Base-by-base conservation (phyloP, 2,329 filamentous ascomycete species). In the Arthrobotrys iridis region DNA sequence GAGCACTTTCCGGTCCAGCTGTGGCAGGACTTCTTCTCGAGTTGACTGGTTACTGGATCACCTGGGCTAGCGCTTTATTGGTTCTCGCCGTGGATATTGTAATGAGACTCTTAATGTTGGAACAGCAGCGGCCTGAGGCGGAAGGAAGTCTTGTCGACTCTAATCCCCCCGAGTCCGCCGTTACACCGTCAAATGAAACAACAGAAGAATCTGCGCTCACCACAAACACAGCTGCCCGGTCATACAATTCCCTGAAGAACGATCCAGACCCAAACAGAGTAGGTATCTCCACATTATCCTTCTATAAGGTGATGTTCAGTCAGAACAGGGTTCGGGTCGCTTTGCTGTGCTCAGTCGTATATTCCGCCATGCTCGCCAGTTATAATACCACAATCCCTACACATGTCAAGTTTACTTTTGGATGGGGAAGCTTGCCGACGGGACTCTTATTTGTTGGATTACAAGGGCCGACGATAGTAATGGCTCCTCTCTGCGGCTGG, bases 81-180 rank as follows among this genome's bases (percentile, higher is more conserved):
- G 67, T 82, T 4, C 67, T 81, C 2, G 13, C 78, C 2, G 33
- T 80, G 8, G 80, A 81, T 62, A 79, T 81, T 11, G 20, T 79
- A 1, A 64, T 81, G 40, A 80, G 80, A 8, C 40, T 79, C 20
- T 45, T 81, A 15, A 81, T 82, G 77, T 74, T 82, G 20, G 33
- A 55, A 26, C 37, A 26, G 2, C 13, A 10, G 11, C 7, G 18
- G 28, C 24, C 46, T 41, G 22, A 26, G 20, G 15, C 8, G 22
- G 45, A 55, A 52, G 43, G 41, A 8, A 33, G 7, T 33, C 7
- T 11, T 8, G 30, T 11, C 11, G 5, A 13, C 20, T 11, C 4
- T 4, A 11, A 41, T 24, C 6, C 13, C 18, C 1, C 1, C 24
- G 6, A n/a, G 13, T 4, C 46, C 3, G 8, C 8, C 1, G 43